phyloP scores from a whole-genome alignment of 1,139 yeast species.

The Citeromyces hawaiiensis region DNA sequence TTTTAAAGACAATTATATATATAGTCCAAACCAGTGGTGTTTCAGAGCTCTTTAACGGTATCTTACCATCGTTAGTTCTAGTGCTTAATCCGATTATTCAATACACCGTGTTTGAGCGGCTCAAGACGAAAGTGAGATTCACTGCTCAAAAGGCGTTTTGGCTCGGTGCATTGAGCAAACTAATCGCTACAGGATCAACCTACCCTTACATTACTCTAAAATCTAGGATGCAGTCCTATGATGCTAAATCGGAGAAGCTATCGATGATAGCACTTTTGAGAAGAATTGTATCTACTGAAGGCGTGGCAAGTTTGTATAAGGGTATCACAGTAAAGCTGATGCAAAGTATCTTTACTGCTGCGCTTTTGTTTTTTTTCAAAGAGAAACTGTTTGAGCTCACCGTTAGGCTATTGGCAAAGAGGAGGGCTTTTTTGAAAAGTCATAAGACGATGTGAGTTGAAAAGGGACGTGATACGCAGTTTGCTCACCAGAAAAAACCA shows the following conservation, averaged over 20 bases:
- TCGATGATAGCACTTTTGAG: constrained; percentile 30
- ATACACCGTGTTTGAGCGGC: constrained; percentile 82
- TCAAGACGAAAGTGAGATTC: constrained; percentile 52
- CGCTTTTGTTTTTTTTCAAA: constrained; percentile 81
- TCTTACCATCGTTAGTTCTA: constrained; percentile 74
- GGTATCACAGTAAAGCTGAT: constrained; percentile 70
- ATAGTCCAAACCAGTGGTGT: constrained; percentile 65
- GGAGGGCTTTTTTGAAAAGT: not conserved
- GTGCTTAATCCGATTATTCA: constrained; percentile 86
- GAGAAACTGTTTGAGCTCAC: constrained; percentile 61
- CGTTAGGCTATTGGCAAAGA: constrained; percentile 25
- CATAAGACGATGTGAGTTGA: not conserved
- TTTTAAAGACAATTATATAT: constrained; percentile 25
- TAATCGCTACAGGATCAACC: constrained; percentile 75
- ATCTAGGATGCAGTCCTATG: constrained; percentile 57
- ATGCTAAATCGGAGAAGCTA: not conserved
- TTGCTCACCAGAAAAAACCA: not conserved
- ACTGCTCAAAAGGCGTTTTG: constrained; percentile 54
- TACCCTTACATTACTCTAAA: constrained; percentile 88
- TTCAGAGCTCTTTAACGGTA: constrained; percentile 64
- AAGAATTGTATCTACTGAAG: constrained; percentile 31
- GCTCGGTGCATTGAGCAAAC: constrained; percentile 82
- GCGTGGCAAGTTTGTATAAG: constrained; percentile 63
- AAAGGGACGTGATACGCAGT: not conserved
- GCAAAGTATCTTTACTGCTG: constrained; percentile 82